Evolutionary conservation across 2,329 filamentous ascomycete genomes (phyloP), one percentile per base, ranked within the genome.

Genomic region (Verticillium isaacii): DNA sequence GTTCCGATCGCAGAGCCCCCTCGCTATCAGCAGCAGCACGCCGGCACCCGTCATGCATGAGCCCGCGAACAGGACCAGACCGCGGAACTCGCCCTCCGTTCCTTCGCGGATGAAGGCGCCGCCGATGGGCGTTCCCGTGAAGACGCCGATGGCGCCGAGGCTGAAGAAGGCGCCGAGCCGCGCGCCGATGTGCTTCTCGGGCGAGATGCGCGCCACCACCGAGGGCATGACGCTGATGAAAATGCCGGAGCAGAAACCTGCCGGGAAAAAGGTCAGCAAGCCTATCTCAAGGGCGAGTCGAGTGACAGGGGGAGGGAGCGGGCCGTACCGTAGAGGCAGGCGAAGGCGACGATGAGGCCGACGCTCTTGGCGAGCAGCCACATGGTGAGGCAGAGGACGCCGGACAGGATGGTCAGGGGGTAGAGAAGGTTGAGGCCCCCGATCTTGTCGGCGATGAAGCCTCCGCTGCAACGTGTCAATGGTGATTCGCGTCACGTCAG

Each of bases 391-490:
- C 60, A 60, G 23, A 63, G 32, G 25, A 63, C 32, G n/a, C 62
- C 62, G 45, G 60, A 59, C 32, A 62, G 34, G 36, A 63, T 8
- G n/a, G 57, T 59, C 57, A 63, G 57, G 39, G 62, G 60, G 56
- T 62, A 63, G 7, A 63, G 62, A 19, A 63, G 61, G 55, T 63
- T 63, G n/a, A 63, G 60, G 14, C 57, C 52, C n/a, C 62, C 62
- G 29, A 63, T 60, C 39, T 60, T 54, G 57, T 63, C 62, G 14
- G 62, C 62, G n/a, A 39, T 56, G 25, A 59, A 25, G 41, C 62
- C 62, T 45, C 62, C 62, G 23, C 57, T 60, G 19, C 2, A 17
- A 6, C n/a, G 14, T 23, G 57, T 56, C 25, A 41, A 7, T 11
- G 12, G 6, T 12, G 2, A 9, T 25, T 29, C 8, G 12, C 19